A percentile compares a stretch with the other conserved stretches of the same genome.
Evolutionary conservation across 2,329 filamentous ascomycete genomes (phyloP).

Genomic region (Penicillium concentricum): DNA sequence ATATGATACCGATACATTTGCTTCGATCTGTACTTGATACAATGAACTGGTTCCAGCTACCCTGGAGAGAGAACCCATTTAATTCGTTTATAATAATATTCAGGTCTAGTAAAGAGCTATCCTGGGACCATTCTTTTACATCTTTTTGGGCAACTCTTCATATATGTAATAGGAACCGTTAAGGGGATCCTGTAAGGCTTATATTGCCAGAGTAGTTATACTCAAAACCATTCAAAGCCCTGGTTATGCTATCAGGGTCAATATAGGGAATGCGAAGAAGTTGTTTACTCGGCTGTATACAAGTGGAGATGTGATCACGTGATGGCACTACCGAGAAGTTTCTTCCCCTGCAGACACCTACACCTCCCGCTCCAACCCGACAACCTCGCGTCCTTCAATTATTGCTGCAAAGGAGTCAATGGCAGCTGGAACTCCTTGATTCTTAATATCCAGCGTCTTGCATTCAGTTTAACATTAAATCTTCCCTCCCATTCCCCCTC

Average conservation of each 20-base stretch:
- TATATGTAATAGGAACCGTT: not conserved
- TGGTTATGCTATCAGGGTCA: not conserved
- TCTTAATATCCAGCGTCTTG: not conserved
- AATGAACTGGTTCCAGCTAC: conserved; percentile 10
- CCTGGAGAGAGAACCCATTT: not conserved
- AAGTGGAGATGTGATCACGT: conserved; percentile 17
- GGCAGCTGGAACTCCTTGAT: conserved; percentile 12
- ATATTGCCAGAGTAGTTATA: not conserved
- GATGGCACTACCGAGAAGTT: conserved; percentile 31
- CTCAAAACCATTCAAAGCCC: too few relatives aligned
- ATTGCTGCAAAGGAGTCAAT: conserved; percentile 10
- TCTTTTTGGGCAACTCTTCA: not conserved
- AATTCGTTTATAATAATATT: not conserved
- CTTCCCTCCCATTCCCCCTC: not conserved
- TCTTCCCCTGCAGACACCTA: conserved; percentile 27
- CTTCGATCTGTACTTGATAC: conserved; percentile 21
- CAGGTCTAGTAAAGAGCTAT: not conserved
- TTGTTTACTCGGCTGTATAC: conserved; percentile 1
- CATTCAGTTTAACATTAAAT: not conserved
- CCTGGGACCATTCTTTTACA: not conserved
- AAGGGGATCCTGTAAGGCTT: too few relatives aligned
- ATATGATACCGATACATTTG: conserved; percentile 21
- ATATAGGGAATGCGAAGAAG: not conserved
- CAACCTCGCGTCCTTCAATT: conserved; percentile 20
- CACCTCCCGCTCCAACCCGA: conserved; percentile 8